Evolutionary conservation across 78 protist genomes (phyloP).

Genomic region (Tieghemostelium lacteum): DNA sequence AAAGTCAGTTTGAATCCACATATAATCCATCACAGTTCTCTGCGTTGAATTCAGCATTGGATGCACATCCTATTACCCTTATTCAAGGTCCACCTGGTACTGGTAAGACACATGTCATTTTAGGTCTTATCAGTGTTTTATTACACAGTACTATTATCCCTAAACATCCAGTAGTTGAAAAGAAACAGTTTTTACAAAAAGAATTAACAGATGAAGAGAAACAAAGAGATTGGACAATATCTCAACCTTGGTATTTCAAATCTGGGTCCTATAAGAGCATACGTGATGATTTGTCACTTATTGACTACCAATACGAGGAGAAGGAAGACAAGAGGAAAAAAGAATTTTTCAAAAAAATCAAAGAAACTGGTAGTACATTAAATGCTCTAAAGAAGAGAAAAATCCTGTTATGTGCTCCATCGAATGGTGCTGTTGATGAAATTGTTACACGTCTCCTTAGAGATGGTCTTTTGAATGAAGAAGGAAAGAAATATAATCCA

Average conservation of each 20-base stretch:
- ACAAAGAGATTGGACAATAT: constrained; percentile 19
- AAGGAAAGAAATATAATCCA: constrained; percentile 64
- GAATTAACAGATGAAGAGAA: background rate
- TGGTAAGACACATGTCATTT: constrained; percentile 70
- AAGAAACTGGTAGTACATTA: constrained; percentile 40
- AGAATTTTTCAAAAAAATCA: constrained; percentile 53
- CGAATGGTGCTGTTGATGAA: constrained; percentile 93
- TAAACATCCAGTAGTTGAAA: background rate
- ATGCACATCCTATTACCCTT: constrained; percentile 34
- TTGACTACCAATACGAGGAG: constrained; percentile 52
- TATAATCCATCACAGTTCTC: constrained; percentile 51
- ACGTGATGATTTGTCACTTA: constrained; percentile 32
- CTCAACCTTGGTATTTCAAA: constrained; percentile 55
- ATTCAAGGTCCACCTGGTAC: constrained; percentile 85
- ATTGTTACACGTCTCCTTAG: constrained; percentile 74
- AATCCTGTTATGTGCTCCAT: constrained; percentile 88
- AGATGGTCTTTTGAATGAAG: constrained; percentile 33
- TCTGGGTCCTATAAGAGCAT: background rate
- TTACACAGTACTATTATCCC: constrained; percentile 50
- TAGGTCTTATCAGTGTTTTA: constrained; percentile 63
- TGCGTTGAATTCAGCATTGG: constrained; percentile 60
- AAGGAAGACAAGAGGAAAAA: constrained; percentile 50
- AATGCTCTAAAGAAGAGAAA: constrained; percentile 10
- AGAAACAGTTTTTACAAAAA: background rate
- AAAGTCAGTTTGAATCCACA: constrained; percentile 10